Base-by-base conservation (phyloP, 1,284 basidiomycete genomes). In the Microbotryum silenes-acaulis region DNA sequence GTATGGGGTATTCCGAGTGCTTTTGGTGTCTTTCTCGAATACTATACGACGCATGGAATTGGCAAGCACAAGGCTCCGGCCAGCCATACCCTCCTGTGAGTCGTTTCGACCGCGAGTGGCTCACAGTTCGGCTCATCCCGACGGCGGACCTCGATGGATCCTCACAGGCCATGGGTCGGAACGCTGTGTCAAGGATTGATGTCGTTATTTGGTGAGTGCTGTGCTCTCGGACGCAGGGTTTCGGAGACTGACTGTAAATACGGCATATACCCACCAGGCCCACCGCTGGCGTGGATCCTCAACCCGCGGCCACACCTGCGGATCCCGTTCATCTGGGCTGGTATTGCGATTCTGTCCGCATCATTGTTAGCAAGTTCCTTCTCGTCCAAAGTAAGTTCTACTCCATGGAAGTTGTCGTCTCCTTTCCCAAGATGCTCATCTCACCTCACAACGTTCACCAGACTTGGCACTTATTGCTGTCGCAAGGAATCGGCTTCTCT, bases 401-500 rank as follows among this genome's bases (percentile, higher is more conserved):
- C 9, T 9, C 31, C 27, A 6, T 6, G 27, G 27, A 27, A 27
- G 27, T 27, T 6, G 27, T 27, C 6, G 31, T 31, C 8, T 31
- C 31, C 31, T 31, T 31, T 9, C 8, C 31, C 9, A 31, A 31
- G 31, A 10, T 42, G 37, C 37, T 42, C 37, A 42, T 42, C 16
- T 42, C 9, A 18, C 37, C 37, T 42, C 37, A 42, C 16, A 14
- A 42, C 37, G 14, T 18, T 42, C 37, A 42, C 5, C 37, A 42
- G 37, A 42, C 78, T 3, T 63, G 63, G 46, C 62, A 72, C 8
- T 71, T 79, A 0, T 56, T 79, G 16, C 61, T 73, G 33, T 67
- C 78, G 4, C 77, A 80, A 70, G 78, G 78, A n/a, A 67, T 76
- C 6, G 54, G 78, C 3, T 79, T 78, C 60, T 75, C 73, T 6